A percentile compares a stretch with the other conserved stretches of the same genome.
Evolutionary conservation across 2,329 filamentous ascomycete species (phyloP).

Genomic region (Calonectria hongkongensis): DNA sequence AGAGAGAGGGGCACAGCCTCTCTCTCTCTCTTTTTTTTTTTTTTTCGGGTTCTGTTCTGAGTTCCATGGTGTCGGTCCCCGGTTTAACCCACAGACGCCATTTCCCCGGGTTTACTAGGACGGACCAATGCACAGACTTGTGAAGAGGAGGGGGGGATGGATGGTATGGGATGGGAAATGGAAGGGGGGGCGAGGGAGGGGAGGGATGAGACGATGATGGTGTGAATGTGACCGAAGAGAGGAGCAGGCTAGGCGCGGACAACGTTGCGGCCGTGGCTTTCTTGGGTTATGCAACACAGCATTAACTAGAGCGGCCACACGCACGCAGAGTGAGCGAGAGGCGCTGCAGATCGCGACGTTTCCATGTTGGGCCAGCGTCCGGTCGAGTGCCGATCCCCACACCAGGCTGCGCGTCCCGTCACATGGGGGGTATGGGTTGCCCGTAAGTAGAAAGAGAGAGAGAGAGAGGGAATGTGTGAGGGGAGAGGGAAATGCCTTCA

Average conservation of each 20-base stretch:
- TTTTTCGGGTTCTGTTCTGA: background rate
- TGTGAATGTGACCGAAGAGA: background rate
- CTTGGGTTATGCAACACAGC: conserved; percentile 18
- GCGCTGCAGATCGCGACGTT: conserved; percentile 26
- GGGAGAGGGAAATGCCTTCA: background rate
- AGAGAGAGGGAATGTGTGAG: background rate
- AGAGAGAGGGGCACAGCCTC: background rate
- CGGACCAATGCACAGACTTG: background rate
- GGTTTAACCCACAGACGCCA: background rate
- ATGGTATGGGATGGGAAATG: background rate
- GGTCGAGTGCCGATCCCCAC: conserved; percentile 35
- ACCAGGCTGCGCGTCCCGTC: conserved; percentile 23
- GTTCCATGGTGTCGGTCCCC: background rate
- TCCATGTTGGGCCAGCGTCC: conserved; percentile 3
- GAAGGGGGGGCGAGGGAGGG: too few species aligned
- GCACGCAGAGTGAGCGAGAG: background rate
- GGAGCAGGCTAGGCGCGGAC: background rate
- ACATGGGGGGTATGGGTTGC: conserved; percentile 26
- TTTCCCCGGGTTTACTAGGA: background rate
- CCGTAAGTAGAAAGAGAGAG: background rate
- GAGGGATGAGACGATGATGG: background rate
- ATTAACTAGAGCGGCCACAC: background rate
- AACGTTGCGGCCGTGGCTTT: conserved; percentile 15
- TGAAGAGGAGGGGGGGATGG: background rate
- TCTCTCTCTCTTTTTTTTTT: background rate